Evolutionary conservation across 1,284 basidiomycete genomes (phyloP).

Genomic region (Rhodofomes roseus): DNA sequence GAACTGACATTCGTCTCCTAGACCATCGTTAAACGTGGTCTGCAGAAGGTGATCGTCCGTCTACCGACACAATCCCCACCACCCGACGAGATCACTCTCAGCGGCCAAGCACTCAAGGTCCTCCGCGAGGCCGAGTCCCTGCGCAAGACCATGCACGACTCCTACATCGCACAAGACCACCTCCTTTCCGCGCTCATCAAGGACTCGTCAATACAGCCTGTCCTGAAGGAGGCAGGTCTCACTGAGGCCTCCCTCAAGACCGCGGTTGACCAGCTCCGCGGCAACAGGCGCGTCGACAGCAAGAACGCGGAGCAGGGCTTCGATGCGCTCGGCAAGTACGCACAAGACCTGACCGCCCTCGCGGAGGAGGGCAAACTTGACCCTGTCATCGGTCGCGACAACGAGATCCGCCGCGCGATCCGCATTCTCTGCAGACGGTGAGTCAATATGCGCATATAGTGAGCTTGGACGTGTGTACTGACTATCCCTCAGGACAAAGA

Average conservation of each 20-base stretch:
- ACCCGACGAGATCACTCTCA: conserved; percentile 75
- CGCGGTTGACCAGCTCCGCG: conserved; percentile 76
- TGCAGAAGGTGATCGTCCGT: conserved; percentile 71
- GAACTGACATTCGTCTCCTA: conserved; percentile 26
- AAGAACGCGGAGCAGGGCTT: conserved; percentile 86
- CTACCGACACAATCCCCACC: conserved; percentile 83
- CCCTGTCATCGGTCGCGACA: conserved; percentile 88
- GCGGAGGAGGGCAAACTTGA: conserved; percentile 92
- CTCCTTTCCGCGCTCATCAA: conserved; percentile 72
- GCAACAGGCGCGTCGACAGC: conserved; percentile 79
- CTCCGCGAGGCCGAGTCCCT: conserved; percentile 78
- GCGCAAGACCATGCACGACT: conserved; percentile 89
- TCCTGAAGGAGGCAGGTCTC: conserved; percentile 75
- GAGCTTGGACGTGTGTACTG: background rate
- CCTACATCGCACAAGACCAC: conserved; percentile 89
- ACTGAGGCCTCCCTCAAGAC: conserved; percentile 76
- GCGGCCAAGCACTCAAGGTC: conserved; percentile 60
- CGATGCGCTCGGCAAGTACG: conserved; percentile 81
- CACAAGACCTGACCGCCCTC: conserved; percentile 82
- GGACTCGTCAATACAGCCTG: conserved; percentile 58
- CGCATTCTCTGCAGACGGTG: conserved; percentile 77
- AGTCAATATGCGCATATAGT: conserved; percentile 6
- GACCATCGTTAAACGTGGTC: conserved; percentile 53
- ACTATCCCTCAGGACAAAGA: conserved; percentile 64
- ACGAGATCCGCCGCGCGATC: conserved; percentile 81